phyloP scores from a whole-genome alignment of 768 basidiomycete species.

The Suillus occidentalis region DNA sequence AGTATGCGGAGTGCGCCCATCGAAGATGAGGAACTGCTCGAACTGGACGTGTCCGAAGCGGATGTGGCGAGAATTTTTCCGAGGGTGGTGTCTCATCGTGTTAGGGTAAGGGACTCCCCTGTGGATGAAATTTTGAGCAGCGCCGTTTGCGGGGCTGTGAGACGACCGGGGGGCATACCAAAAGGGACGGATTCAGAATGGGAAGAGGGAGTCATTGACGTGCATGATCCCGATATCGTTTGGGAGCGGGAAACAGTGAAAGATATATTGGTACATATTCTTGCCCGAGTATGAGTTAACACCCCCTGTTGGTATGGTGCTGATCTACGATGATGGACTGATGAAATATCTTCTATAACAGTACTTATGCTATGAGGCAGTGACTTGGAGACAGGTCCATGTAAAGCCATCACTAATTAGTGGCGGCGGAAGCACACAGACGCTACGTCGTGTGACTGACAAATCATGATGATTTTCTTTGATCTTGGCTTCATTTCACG shows the following conservation, averaged over 20 bases:
- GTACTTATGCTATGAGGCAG: background rate
- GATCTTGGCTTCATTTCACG: background rate
- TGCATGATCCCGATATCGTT: slow-evolving; percentile 8
- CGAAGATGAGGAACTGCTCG: slow-evolving; percentile 24
- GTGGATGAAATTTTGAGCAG: slow-evolving; percentile 70
- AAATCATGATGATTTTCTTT: no score
- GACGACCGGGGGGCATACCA: slow-evolving; percentile 13
- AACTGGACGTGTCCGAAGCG: slow-evolving; percentile 67
- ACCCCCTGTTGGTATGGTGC: slow-evolving; percentile 3
- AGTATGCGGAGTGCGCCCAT: slow-evolving; percentile 7
- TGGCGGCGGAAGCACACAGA: background rate
- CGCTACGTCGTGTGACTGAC: background rate
- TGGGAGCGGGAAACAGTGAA: slow-evolving; percentile 58
- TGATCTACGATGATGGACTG: background rate
- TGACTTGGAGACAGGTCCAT: background rate
- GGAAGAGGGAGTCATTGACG: slow-evolving; percentile 1
- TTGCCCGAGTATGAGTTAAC: slow-evolving; percentile 45
- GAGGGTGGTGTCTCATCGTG: slow-evolving; percentile 70
- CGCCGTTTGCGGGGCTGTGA: slow-evolving; percentile 55
- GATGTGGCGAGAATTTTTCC: slow-evolving; percentile 76
- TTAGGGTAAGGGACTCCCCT: slow-evolving; percentile 68
- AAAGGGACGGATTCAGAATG: slow-evolving; percentile 13
- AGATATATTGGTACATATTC: slow-evolving; percentile 60
- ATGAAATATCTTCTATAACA: background rate
- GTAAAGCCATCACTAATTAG: background rate